Evolutionary conservation across 176 grass and related monocot genomes (phyloP), one percentile per base, ranked within the genome.

Genomic region (Guadua angustifolia): DNA sequence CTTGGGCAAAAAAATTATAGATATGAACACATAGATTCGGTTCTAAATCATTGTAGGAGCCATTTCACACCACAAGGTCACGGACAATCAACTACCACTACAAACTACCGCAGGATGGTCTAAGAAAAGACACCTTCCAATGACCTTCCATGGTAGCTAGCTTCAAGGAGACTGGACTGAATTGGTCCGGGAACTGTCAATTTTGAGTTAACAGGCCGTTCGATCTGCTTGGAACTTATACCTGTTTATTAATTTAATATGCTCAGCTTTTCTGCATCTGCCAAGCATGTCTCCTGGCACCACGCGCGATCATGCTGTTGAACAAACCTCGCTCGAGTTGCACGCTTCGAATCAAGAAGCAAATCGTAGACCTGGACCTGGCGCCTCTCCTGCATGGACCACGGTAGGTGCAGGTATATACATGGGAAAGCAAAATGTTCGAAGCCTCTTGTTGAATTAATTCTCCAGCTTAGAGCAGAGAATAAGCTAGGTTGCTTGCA

Each of bases 11-110:
- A 58, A 4, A 5, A 29, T 22, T 1, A 9, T 18, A 49, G 0
- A 38, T 79, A 63, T 78, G 57, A 63, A 63, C 43, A 13, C 44
- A 16, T 3, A 40, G 33, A 75, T 75, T 75, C 73, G 19, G 51
- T 14, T 75, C 33, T 9, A 4, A 16, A 4, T 36, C 32, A 19
- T 66, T 18, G 15, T 16, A 17, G 6, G 15, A 66, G 6, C 36
- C 17, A 0, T 70, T 45, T 35, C 71, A 53, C 16, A 35, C 26
- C 24, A 17, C 5, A 50, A 11, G n/a, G 45, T 50, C 14, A 4
- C 1, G 45, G 45, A 26, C 69, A 32, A 5, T 9, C 42, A 47
- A 26, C n/a, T 25, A 15, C 12, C 12, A 15, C 12, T 24, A 42
- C 13, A 46, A 45, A 8, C 43, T 15, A 7, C 8, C n/a, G 25